Base-by-base conservation (phyloP, 805 yeast genomes). In the Barnettozyma pratensis region DNA sequence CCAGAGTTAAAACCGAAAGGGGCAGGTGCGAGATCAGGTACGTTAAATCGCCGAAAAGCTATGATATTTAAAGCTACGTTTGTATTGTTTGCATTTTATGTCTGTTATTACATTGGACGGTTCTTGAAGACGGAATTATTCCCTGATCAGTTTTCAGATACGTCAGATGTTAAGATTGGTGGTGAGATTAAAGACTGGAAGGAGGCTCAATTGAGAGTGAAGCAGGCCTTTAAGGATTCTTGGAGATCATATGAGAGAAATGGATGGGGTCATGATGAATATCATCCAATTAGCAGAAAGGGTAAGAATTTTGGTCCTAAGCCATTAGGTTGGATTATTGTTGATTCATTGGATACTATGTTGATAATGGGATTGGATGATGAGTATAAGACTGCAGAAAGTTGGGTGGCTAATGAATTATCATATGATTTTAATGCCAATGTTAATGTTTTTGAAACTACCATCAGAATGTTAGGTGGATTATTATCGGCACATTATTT, bases 381-480 rank as follows among this genome's bases (percentile, higher is more conserved):
- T 8, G 90, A 87, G 59, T 70, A 85, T 32, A 66, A 64, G 36
- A 73, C 77, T 30, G 91, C 95, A 6, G 76, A 80, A 51, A 62
- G 77, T 5, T 91, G 96, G 96, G 85, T 91, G 43, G 73, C 76
- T 42, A 69, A 81, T 48, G 88, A 80, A 44, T 71, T 91, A 54
- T 74, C 73, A 46, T 90, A 87, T 62, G 79, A 81, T 56, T 79
- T 87, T 56, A 86, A 88, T 62, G 79, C 82, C 52, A 77, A 77
- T 35, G 94, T 88, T 39, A 89, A 85, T 61, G 83, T 89, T 6
- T 91, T 91, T 66, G 97, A 90, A 63, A 89, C 97, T n/a, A 88
- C 97, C 6, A 90, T 88, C 54, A 75, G 97, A 62, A 88, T 91
- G 95, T 70, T 91, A 28, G 97, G 97, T 40, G 97, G 97, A 0